Base-by-base conservation (phyloP, 1,284 basidiomycete species). In the Ganoderma meredithae region DNA sequence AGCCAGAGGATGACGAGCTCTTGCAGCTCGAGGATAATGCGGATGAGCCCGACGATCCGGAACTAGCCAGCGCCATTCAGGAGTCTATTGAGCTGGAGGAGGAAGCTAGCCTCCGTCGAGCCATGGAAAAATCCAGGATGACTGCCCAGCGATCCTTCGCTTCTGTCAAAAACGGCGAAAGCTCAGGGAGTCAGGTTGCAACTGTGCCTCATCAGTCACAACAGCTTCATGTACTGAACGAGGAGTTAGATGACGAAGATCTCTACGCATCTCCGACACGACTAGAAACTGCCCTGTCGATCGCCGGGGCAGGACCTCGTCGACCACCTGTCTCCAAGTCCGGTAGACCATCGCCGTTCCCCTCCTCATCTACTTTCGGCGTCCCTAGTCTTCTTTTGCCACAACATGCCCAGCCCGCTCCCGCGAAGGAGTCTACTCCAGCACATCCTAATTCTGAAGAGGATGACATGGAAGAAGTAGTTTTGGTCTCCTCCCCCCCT, bases 281-380 rank as follows among this genome's bases (percentile, higher is more conserved):
- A 27, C 79, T 93, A 27, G 87, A 88, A 71, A 91, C 89, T 0
- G 88, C 85, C 1, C 77, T 93, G 39, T 84, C 89, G 12, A 87
- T 92, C 55, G 91, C 85, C 7, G 87, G 87, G 64, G 83, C 88
- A 13, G 82, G 82, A 12, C 82, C 83, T 27, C 33, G 73, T 44
- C 73, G 72, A 22, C 70, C 67, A 19, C 62, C 71, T 1, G 8
- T n/a, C 7, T 66, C 71, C 0, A 69, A 60, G 39, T 62, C 65
- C 9, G 62, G 58, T 3, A 36, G 43, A 1, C 49, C 53, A 0
- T 53, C 60, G 8, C 55, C 62, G 9, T 70, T 66, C 53, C 41
- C 63, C 12, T 60, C 58, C 19, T 68, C 72, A 36, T 69, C 73
- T 17, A 65, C 44, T 13, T 76, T 76, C 52, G 75, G 75, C 15